phyloP scores from a whole-genome alignment of 106 monocot genomes.

The Phalaenopsis equestris region DNA sequence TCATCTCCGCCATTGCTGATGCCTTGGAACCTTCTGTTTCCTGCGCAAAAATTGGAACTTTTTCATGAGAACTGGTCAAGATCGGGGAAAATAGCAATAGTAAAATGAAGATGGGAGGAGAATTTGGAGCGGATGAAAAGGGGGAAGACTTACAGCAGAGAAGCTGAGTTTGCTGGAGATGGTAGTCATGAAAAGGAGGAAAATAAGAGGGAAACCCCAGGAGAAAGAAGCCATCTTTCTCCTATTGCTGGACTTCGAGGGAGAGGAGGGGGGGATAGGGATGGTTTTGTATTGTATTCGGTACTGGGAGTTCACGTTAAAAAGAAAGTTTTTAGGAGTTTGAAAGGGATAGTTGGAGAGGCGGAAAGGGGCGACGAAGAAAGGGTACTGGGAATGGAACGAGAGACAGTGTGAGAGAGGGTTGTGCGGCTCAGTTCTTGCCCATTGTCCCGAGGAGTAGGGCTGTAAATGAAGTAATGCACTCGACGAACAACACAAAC shows the following conservation, averaged over 20 bases:
- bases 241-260: neutral
- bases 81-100: neutral
- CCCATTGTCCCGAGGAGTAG: too few species aligned
- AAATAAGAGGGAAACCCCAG: neutral
- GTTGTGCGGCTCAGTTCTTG: too few species aligned
- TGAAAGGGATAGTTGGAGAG: neutral
- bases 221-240: conserved; percentile 9
- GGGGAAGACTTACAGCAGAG: conserved; percentile 3
- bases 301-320: neutral
- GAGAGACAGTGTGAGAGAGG: too few species aligned
- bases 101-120: too few species aligned
- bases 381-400: neutral
- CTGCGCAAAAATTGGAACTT: conserved; percentile 1
- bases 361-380: neutral
- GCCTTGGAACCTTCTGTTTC: neutral
- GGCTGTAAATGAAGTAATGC: too few species aligned
- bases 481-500: too few species aligned
- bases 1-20: conserved; percentile 1
- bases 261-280: neutral
- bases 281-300: neutral
- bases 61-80: conserved; percentile 6
- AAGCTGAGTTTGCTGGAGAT: neutral
- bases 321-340: neutral
- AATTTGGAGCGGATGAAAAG: neutral
- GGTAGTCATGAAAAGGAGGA: conserved; percentile 5